Conservation (phyloP, 2,329 filamentous ascomycete genomes). For the Botrytis paeoniae region DNA sequence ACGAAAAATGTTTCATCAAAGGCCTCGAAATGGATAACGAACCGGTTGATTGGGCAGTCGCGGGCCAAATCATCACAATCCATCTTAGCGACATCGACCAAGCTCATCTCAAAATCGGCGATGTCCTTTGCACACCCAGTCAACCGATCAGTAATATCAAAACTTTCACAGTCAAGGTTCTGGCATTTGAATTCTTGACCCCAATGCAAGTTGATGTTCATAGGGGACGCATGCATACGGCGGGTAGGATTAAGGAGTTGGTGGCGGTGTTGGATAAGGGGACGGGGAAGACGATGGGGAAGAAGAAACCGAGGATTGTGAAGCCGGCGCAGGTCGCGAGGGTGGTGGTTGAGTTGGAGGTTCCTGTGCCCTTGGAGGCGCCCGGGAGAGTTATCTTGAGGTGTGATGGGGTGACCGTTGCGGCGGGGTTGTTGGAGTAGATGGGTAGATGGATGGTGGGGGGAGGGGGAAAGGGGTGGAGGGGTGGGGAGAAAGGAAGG, state of each 20-base stretch:
- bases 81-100: constrained; percentile 83
- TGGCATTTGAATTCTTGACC: constrained; percentile 86
- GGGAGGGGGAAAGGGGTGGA: neutral
- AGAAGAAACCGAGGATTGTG: constrained; percentile 82
- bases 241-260: constrained; percentile 71
- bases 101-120: constrained; percentile 75
- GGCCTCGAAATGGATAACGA: constrained; percentile 74
- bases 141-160: constrained; percentile 68
- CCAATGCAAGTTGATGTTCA: constrained; percentile 90
- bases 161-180: constrained; percentile 75
- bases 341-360: constrained; percentile 70
- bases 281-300: constrained; percentile 64
- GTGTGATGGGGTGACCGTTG: constrained; percentile 77
- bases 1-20: constrained; percentile 77
- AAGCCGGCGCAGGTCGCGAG: constrained; percentile 76
- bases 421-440: constrained; percentile 75
- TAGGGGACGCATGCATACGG: constrained; percentile 74
- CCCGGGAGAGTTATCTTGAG: constrained; percentile 79
- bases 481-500: too few species aligned
- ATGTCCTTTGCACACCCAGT: constrained; percentile 74
- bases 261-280: constrained; percentile 74
- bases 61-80: constrained; percentile 84
- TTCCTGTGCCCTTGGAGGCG: constrained; percentile 73
- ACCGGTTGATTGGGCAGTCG: constrained; percentile 81
- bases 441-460: neutral